Evolutionary conservation across 148 eudicot genomes (phyloP).

Genomic region (Beta vulgaris): DNA sequence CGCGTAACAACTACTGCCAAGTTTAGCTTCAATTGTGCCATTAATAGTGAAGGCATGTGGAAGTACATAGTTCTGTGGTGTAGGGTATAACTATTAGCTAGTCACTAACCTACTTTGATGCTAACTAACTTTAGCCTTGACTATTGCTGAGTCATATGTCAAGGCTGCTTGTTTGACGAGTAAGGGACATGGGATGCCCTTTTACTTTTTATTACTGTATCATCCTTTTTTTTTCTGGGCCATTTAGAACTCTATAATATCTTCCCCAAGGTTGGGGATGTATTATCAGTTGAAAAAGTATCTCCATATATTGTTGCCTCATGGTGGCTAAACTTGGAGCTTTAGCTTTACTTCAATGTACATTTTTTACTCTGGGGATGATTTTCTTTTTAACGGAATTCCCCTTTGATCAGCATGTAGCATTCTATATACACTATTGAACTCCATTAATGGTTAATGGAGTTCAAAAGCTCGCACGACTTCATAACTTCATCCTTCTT

Average conservation of each 20-base stretch:
- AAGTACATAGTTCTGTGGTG: conserved; percentile 24
- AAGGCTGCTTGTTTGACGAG: conserved; percentile 20
- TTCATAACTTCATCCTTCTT: not conserved
- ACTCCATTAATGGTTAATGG: conserved; percentile 20
- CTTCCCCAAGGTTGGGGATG: conserved; percentile 18
- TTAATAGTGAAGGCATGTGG: conserved; percentile 16
- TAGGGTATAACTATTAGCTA: conserved; percentile 13
- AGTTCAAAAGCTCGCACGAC: conserved; percentile 6
- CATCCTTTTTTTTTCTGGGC: not conserved
- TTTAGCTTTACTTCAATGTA: conserved; percentile 28
- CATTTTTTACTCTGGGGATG: conserved; percentile 15
- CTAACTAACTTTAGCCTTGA: conserved; percentile 26
- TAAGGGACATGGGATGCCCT: conserved; percentile 23
- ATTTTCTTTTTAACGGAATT: conserved; percentile 16
- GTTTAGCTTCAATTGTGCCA: conserved; percentile 19
- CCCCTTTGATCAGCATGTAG: conserved; percentile 19
- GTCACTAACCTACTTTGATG: conserved; percentile 16
- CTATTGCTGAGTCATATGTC: conserved; percentile 17
- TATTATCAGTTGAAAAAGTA: conserved; percentile 4
- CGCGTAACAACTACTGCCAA: conserved; percentile 1
- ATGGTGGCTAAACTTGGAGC: conserved; percentile 25
- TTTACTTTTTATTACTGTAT: conserved; percentile 1
- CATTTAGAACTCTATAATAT: not conserved
- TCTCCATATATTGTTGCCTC: conserved; percentile 18
- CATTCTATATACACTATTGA: conserved; percentile 17